These are phyloP conservation scores for Serendipita indica DNA, from an alignment of 768 basidiomycete genomes.

Conservation along the genomic window DNA sequence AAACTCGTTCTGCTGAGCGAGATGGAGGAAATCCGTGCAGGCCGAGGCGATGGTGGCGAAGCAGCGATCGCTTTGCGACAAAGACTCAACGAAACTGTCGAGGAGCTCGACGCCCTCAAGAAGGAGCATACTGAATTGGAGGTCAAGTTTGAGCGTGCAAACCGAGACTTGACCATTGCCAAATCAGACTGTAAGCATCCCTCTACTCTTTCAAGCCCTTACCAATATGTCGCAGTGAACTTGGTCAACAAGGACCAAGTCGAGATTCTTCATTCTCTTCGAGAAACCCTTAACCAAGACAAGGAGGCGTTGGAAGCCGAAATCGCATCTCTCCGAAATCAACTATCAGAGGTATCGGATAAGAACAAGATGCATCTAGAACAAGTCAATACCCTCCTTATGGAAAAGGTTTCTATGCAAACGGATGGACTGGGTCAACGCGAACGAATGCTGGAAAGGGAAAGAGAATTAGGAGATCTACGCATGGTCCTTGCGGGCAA, in stretches of 20 bases:
- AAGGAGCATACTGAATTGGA: constrained; percentile 57
- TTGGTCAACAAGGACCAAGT: constrained; percentile 89
- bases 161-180: constrained; percentile 61
- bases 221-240: constrained; percentile 38
- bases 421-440: constrained; percentile 81
- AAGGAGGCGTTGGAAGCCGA: constrained; percentile 62
- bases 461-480: constrained; percentile 77
- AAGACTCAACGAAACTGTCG: constrained; percentile 73
- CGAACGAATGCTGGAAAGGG: constrained; percentile 73
- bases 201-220: background rate
- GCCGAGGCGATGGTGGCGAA: constrained; percentile 78
- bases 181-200: constrained; percentile 64
- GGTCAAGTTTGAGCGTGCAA: constrained; percentile 46
- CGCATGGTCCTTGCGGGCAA: constrained; percentile 62
- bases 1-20: constrained; percentile 65
- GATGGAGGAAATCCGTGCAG: constrained; percentile 78
- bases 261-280: constrained; percentile 70
- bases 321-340: constrained; percentile 43
- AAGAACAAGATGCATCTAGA: constrained; percentile 87
- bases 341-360: constrained; percentile 56
- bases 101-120: constrained; percentile 57
- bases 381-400: constrained; percentile 65
- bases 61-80: constrained; percentile 80
- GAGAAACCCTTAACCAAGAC: constrained; percentile 82
- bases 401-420: constrained; percentile 86